phyloP scores from a whole-genome alignment of 2,329 filamentous ascomycete species.

The Colletotrichum sp. region DNA sequence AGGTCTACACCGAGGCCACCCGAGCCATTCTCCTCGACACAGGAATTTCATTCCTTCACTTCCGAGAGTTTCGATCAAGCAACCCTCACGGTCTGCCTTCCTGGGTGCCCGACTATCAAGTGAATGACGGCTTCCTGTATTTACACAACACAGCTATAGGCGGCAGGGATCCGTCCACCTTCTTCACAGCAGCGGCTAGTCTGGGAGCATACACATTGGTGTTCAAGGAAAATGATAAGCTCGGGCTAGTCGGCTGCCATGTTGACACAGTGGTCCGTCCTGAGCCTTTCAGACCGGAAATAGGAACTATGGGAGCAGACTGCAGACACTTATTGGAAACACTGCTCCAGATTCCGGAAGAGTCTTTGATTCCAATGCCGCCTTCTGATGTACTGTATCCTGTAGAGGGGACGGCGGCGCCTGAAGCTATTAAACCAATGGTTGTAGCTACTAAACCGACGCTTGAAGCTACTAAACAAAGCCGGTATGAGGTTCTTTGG shows the following conservation, averaged over 20 bases:
- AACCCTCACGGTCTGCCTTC: neutral
- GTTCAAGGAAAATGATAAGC: rapidly evolving
- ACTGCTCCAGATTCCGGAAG: neutral
- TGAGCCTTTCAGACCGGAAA: neutral
- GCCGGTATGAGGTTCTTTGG: neutral
- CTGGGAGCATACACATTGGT: neutral
- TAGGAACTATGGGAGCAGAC: neutral
- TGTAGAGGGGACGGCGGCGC: no score
- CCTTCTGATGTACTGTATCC: no score
- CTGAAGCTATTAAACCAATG: no score
- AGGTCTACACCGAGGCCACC: neutral
- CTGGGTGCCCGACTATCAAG: neutral
- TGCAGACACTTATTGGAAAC: neutral
- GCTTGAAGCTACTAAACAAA: neutral
- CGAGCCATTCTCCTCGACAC: rapidly evolving
- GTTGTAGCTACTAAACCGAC: no score
- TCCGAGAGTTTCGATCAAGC: neutral
- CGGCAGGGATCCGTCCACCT: rapidly evolving
- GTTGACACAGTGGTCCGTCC: neutral
- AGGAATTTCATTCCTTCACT: neutral
- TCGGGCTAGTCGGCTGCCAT: neutral
- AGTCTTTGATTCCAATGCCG: neutral
- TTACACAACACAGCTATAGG: rapidly evolving
- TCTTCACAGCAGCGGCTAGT: rapidly evolving
- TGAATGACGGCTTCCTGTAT: rapidly evolving